Percentiles rank a stretch among this genome's conserved stretches.
Evolutionary conservation across 805 yeast species (phyloP).

Genomic region (Komagataella pastoris): DNA sequence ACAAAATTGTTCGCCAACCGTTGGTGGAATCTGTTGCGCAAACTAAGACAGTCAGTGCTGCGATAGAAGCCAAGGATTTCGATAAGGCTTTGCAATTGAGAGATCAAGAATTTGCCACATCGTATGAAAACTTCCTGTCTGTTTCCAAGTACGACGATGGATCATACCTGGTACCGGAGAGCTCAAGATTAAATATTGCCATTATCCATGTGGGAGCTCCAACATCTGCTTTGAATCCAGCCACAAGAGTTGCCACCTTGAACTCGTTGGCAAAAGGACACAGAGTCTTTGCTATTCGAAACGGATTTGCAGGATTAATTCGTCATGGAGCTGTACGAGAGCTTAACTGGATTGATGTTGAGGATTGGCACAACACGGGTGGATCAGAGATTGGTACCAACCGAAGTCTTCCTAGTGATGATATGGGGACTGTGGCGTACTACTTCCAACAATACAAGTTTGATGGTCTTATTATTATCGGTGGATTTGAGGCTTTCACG

Average conservation of each 20-base stretch:
- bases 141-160: slow-evolving; percentile 57
- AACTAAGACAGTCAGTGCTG: slow-evolving; percentile 61
- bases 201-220: slow-evolving; percentile 73
- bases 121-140: slow-evolving; percentile 47
- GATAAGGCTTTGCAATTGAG: slow-evolving; percentile 58
- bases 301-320: slow-evolving; percentile 64
- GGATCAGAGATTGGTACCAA: slow-evolving; percentile 80
- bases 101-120: slow-evolving; percentile 59
- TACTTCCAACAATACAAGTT: slow-evolving; percentile 54
- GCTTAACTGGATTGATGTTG: slow-evolving; percentile 55
- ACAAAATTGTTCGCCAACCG: slow-evolving; percentile 54
- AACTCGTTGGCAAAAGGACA: slow-evolving; percentile 71
- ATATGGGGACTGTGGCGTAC: slow-evolving; percentile 60
- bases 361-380: slow-evolving; percentile 62
- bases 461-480: slow-evolving; percentile 62
- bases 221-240: slow-evolving; percentile 66
- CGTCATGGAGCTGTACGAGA: slow-evolving; percentile 47
- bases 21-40: slow-evolving; percentile 60
- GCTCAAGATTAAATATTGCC: slow-evolving; percentile 47
- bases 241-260: slow-evolving; percentile 63
- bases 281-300: slow-evolving; percentile 53
- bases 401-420: slow-evolving; percentile 50
- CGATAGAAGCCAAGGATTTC: slow-evolving; percentile 53
- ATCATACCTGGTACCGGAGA: slow-evolving; percentile 41
- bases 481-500: slow-evolving; percentile 75